Evolutionary conservation across 352 stramenopile species (phyloP).

Genomic region (Thalassiosira delicatula): DNA sequence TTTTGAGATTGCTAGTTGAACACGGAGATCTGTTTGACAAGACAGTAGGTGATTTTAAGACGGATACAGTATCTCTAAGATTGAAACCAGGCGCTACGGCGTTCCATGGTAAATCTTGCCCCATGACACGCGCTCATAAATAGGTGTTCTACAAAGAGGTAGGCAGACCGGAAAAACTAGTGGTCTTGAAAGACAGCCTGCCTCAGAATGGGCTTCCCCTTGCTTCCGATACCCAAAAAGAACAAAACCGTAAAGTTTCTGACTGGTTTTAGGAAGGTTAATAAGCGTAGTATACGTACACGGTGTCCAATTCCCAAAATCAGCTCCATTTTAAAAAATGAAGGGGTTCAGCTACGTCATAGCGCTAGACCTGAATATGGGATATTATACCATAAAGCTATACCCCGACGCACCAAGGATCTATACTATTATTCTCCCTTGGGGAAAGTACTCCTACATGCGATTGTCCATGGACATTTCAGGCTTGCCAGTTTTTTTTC

Average conservation of each 20-base stretch:
- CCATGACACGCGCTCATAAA: not conserved
- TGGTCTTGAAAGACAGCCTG: not conserved
- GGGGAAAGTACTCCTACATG: not conserved
- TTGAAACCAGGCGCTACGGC: not conserved
- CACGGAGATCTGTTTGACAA: not conserved
- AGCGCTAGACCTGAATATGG: constrained; percentile 1
- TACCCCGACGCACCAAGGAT: not conserved
- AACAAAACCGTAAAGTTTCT: not conserved
- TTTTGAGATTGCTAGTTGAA: not conserved
- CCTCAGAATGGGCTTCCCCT: not conserved
- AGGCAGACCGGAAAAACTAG: not conserved
- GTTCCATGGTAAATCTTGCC: not conserved
- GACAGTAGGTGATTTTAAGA: constrained; percentile 1
- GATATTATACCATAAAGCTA: not conserved
- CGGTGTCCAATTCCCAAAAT: constrained; percentile 18
- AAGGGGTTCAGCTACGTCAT: not conserved
- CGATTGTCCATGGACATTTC: not conserved
- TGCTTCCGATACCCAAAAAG: constrained; percentile 17
- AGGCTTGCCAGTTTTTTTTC: not conserved
- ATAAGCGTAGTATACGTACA: not conserved
- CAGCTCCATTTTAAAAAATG: constrained; percentile 10
- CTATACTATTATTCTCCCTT: not conserved
- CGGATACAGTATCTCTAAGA: not conserved
- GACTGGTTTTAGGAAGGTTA: not conserved
- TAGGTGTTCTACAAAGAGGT: not conserved